A percentile compares a stretch with the other conserved stretches of the same genome.
Conservation (phyloP, 2,329 filamentous ascomycete species). For the Magnaporthiopsis poae region DNA sequence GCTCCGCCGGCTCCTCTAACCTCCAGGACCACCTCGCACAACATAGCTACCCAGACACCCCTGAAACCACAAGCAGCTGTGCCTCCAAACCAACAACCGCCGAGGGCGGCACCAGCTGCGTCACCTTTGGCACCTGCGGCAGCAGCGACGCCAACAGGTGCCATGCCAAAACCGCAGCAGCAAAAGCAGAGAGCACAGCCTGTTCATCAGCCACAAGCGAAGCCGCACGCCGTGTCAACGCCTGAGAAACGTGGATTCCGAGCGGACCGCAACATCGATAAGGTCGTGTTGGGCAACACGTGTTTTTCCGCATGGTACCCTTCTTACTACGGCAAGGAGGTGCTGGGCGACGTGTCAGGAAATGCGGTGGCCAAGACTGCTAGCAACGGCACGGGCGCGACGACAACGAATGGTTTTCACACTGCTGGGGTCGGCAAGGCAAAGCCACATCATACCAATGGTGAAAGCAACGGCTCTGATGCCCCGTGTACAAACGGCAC, state of each 20-base stretch:
- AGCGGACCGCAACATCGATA: constrained; percentile 68
- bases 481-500: constrained; percentile 10
- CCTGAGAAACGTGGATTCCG: constrained; percentile 27
- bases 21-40: constrained; percentile 8
- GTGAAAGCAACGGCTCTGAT: constrained; percentile 23
- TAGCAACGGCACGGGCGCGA: constrained; percentile 13
- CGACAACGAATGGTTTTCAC: constrained; percentile 9
- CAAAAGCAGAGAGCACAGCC: not conserved
- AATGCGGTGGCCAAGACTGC: constrained; percentile 15
- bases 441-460: constrained; percentile 5
- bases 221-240: constrained; percentile 1
- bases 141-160: constrained; percentile 38
- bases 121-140: constrained; percentile 9
- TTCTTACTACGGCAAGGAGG: constrained; percentile 73
- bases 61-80: not conserved
- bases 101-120: not conserved
- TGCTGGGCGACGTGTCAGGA: constrained; percentile 40
- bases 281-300: constrained; percentile 74
- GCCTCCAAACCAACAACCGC: not conserved
- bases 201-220: not conserved
- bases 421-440: not conserved
- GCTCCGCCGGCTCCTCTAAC: constrained; percentile 6
- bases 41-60: not conserved
- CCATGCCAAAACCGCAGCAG: not conserved
- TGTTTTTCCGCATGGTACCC: constrained; percentile 88